Conservation (phyloP, 371 early-diverging fungal species). For the Syncephalastrum monosporum region DNA sequence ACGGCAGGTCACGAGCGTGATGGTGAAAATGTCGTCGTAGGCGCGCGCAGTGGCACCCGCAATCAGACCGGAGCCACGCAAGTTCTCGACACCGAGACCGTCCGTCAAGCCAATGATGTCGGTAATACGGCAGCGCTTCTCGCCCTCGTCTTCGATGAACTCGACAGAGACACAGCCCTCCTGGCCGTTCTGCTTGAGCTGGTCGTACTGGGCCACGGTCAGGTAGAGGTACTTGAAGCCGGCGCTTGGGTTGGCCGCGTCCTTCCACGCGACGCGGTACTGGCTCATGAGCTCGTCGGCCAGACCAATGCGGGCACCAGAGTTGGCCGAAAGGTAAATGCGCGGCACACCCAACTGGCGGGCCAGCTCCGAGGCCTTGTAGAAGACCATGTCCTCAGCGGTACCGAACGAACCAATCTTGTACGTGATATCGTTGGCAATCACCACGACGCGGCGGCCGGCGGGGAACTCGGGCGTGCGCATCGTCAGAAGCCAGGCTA, state of each 20-base stretch:
- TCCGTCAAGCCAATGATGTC: slow-evolving; percentile 90
- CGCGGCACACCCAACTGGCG: slow-evolving; percentile 88
- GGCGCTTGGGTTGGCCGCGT: slow-evolving; percentile 72
- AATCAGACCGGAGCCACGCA: slow-evolving; percentile 97
- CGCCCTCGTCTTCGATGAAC: slow-evolving; percentile 69
- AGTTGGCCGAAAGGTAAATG: slow-evolving; percentile 97
- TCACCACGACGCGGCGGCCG: slow-evolving; percentile 88
- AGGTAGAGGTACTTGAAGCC: slow-evolving; percentile 95
- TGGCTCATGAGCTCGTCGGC: slow-evolving; percentile 87
- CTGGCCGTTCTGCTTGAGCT: slow-evolving; percentile 55
- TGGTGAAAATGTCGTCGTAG: slow-evolving; percentile 96
- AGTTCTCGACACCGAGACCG: slow-evolving; percentile 98
- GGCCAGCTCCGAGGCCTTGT: slow-evolving; percentile 88
- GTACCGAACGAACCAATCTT: slow-evolving; percentile 98
- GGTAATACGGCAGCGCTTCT: slow-evolving; percentile 80
- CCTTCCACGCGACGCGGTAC: slow-evolving; percentile 89
- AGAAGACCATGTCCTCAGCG: slow-evolving; percentile 92
- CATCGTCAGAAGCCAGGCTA: slow-evolving; percentile 89
- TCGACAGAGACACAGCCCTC: slow-evolving; percentile 68
- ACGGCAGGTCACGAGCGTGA: slow-evolving; percentile 96
- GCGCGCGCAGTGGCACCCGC: slow-evolving; percentile 97
- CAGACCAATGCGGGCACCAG: slow-evolving; percentile 99
- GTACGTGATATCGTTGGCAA: slow-evolving; percentile 98
- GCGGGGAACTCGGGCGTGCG: slow-evolving; percentile 94
- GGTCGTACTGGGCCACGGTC: slow-evolving; percentile 68